Evolutionary conservation across 352 stramenopile species (phyloP).

Genomic region (Pythium rishiriense): DNA sequence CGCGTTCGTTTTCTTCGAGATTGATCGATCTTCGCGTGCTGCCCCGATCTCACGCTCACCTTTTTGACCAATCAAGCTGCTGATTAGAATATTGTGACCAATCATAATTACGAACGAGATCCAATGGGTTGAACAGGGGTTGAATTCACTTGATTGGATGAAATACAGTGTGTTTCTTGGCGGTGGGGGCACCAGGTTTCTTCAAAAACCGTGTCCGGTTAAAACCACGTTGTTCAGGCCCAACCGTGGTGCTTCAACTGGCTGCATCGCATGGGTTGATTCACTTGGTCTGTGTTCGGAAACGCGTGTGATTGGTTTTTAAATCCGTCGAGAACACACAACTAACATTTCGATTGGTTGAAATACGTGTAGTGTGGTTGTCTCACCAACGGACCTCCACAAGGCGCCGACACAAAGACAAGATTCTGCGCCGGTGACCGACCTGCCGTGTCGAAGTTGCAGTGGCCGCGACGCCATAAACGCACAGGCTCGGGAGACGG

Average conservation of each 20-base stretch:
- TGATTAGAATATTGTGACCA: background rate
- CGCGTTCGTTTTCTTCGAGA: conserved; percentile 20
- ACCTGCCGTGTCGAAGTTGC: conserved; percentile 14
- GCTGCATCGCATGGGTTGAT: background rate
- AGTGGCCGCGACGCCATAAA: background rate
- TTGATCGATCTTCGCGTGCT: conserved; percentile 22
- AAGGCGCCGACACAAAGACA: conserved; percentile 9
- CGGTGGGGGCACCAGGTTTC: too few relatives aligned
- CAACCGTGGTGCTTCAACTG: background rate
- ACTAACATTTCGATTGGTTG: background rate
- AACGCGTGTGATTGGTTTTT: background rate
- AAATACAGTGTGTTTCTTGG: too few relatives aligned
- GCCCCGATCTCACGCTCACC: conserved; percentile 11
- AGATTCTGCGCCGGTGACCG: background rate
- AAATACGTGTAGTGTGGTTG: background rate
- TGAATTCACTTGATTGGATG: conserved; percentile 2
- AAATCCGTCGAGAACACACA: background rate
- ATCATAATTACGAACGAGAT: background rate
- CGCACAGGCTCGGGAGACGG: background rate
- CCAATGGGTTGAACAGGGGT: too few relatives aligned
- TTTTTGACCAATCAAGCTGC: conserved; percentile 17
- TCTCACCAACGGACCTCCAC: conserved; percentile 8
- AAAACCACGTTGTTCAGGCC: too few relatives aligned
- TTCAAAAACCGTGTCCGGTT: too few relatives aligned
- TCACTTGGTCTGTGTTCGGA: background rate